Evolutionary conservation across 306 rosid species (phyloP).

Genomic region (Dicorynia guianensis): DNA sequence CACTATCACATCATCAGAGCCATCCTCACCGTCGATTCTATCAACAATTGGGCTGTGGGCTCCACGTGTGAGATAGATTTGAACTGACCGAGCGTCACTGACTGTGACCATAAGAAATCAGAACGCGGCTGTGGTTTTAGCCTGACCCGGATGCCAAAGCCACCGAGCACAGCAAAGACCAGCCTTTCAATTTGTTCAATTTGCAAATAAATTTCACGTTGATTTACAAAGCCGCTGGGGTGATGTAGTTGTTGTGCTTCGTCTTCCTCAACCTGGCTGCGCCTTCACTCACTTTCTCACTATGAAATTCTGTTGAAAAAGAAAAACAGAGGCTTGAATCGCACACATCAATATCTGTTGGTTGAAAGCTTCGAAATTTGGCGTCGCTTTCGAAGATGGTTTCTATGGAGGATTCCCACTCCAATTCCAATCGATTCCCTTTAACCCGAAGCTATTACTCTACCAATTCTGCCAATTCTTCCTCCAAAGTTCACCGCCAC

Average conservation of each 20-base stretch:
- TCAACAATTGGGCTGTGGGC: no score
- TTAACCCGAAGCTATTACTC: slow-evolving; percentile 54
- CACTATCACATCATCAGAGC: slow-evolving; percentile 24
- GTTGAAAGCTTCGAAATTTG: slow-evolving; percentile 12
- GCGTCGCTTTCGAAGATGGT: slow-evolving; percentile 58
- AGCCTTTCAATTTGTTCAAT: slow-evolving; percentile 39
- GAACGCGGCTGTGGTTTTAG: not conserved
- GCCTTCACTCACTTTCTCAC: slow-evolving; percentile 29
- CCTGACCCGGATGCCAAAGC: not conserved
- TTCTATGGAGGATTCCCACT: slow-evolving; percentile 76
- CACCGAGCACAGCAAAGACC: slow-evolving; percentile 29
- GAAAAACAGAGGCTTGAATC: slow-evolving; percentile 4
- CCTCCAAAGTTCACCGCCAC: slow-evolving; percentile 62
- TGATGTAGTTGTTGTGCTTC: slow-evolving; percentile 14
- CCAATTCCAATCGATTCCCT: slow-evolving; percentile 68
- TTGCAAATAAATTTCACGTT: not conserved
- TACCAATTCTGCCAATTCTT: slow-evolving; percentile 46
- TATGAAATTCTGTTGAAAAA: slow-evolving; percentile 43
- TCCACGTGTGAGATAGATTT: no score
- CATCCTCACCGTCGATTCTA: not conserved
- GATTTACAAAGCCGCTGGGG: not conserved
- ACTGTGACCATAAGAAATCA: not conserved
- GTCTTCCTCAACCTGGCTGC: slow-evolving; percentile 39
- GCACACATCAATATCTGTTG: not conserved
- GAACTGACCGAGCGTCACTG: not conserved